Base-by-base conservation (phyloP, 768 basidiomycete species). In the Rhizopogon rudus region DNA sequence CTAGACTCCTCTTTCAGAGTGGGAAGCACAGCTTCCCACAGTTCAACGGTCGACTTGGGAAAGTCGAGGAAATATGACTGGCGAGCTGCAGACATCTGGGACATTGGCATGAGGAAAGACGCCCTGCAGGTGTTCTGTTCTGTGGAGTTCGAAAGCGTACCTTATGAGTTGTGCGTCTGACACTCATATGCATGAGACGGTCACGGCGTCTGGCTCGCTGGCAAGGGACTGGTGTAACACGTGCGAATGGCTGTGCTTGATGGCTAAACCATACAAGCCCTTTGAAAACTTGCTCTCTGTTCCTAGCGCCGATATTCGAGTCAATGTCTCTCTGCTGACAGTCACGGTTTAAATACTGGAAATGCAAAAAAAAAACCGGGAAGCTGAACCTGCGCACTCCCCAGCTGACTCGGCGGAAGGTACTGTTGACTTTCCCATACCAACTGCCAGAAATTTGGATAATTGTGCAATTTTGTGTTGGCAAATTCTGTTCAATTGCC, bases 1-100 rank as follows among this genome's bases (percentile, higher is more conserved):
- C 53, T 67, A 5, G 65, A 63, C n/a, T 69, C 67, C 41, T 60
- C 60, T 10, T 48, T 63, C 39, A 60, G 48, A 0, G 48, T 50
- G 1, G 51, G 14, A n/a, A 64, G 40, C 6, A 31, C 40, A 35
- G 53, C 44, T 16, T 64, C 60, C 7, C 69, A 44, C 22, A 54
- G 45, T 1, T 44, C 48, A 13, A 60, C 17, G 1, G 59, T 48
- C 3, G 35, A 55, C 28, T 53, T 56, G 14, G 64, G 61, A 43
- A 65, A 67, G 14, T 43, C 57, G 49, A 65, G 56, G 42, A 66
- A 62, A 40, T 62, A 20, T 2, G 58, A 35, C 14, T 50, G 46
- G 28, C 37, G 16, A 10, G 12, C 28, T 22, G 60, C 35, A 16
- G 65, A 51, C 63, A 64, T 56, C 57, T 51, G 48, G 8, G 16